phyloP scores from a whole-genome alignment of 176 grass and related monocot genomes.

The Zea mays region Zm-B73-REFERENCE-NAM-5.0 NC_050105.1:136957001-136957500 shows the following conservation, averaged over 20 bases:
- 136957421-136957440: slow-evolving; percentile 42
- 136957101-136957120: slow-evolving; percentile 6
- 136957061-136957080: slow-evolving; percentile 32
- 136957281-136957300: slow-evolving; percentile 84
- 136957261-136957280: slow-evolving; percentile 65
- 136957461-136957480: slow-evolving; percentile 92
- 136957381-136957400: slow-evolving; percentile 84
- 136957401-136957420: slow-evolving; percentile 73
- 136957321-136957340: slow-evolving; percentile 73
- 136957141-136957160: slow-evolving; percentile 86
- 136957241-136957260: slow-evolving; percentile 86
- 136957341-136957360: slow-evolving; percentile 80
- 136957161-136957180: slow-evolving; percentile 82
- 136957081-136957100: slow-evolving; percentile 28
- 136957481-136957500: slow-evolving; percentile 90
- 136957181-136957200: slow-evolving; percentile 79
- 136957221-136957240: slow-evolving; percentile 96
- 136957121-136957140: slow-evolving; percentile 37
- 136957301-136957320: slow-evolving; percentile 89
- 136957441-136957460: slow-evolving; percentile 56
- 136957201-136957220: slow-evolving; percentile 96
- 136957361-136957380: slow-evolving; percentile 67
- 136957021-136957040: slow-evolving; percentile 17
- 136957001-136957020: slow-evolving; percentile 39
- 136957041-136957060: slow-evolving; percentile 14